Evolutionary conservation across 768 basidiomycete species (phyloP).

Genomic region (Tubosaeta sp.): DNA sequence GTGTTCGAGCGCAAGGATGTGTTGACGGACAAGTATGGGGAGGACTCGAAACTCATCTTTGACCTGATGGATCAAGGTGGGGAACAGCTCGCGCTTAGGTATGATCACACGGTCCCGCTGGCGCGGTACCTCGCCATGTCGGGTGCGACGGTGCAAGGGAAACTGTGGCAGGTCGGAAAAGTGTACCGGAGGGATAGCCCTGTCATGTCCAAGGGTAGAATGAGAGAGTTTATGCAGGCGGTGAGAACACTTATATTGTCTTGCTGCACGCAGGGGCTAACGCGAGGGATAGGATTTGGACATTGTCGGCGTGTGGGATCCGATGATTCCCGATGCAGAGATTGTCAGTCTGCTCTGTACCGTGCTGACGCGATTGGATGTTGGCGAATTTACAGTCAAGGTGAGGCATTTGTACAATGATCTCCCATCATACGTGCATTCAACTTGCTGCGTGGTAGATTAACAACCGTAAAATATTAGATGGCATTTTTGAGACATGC

Average conservation of each 20-base stretch:
- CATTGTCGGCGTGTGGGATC: slow-evolving; percentile 86
- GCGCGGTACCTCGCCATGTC: slow-evolving; percentile 95
- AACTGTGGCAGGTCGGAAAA: slow-evolving; percentile 98
- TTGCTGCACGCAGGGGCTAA: neutral
- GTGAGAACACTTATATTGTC: slow-evolving; percentile 39
- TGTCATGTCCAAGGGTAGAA: slow-evolving; percentile 95
- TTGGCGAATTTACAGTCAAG: slow-evolving; percentile 95
- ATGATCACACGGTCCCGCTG: slow-evolving; percentile 96
- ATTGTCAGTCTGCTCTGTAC: slow-evolving; percentile 79
- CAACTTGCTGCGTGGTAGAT: slow-evolving; percentile 44
- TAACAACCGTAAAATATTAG: slow-evolving; percentile 95
- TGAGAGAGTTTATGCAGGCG: slow-evolving; percentile 98
- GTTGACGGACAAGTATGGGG: slow-evolving; percentile 93
- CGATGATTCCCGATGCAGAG: slow-evolving; percentile 98
- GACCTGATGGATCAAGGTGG: slow-evolving; percentile 98
- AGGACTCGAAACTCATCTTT: slow-evolving; percentile 96
- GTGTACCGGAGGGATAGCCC: slow-evolving; percentile 96
- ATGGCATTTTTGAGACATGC: slow-evolving; percentile 95
- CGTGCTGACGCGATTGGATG: slow-evolving; percentile 74
- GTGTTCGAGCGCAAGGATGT: slow-evolving; percentile 98
- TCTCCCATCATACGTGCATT: neutral
- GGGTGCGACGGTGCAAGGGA: slow-evolving; percentile 73
- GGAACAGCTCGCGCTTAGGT: slow-evolving; percentile 89
- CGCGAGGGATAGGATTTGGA: slow-evolving; percentile 74
- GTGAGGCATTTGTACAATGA: slow-evolving; percentile 32